Evolutionary conservation across 345 rosid genomes (phyloP).

Genomic region (Camelina neglecta): DNA sequence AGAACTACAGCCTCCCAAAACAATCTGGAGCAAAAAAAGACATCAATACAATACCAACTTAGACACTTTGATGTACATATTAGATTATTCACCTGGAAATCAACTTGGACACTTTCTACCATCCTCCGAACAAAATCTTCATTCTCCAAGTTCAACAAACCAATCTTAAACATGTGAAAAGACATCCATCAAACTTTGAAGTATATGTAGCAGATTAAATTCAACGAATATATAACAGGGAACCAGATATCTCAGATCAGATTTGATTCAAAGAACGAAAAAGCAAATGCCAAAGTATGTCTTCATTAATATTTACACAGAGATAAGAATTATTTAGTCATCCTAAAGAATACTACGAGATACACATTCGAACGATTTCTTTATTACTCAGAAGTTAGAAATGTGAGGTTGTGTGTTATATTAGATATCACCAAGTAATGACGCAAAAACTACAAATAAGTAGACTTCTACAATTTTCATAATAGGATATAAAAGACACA

Average conservation of each 20-base stretch:
- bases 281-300: slow-evolving; percentile 18
- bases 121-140: slow-evolving; percentile 75
- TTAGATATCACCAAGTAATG: not conserved
- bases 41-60: too few relatives aligned
- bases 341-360: not conserved
- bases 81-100: slow-evolving; percentile 70
- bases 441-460: not conserved
- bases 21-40: too few relatives aligned
- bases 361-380: not conserved
- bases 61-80: not conserved
- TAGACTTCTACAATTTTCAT: not conserved
- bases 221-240: not conserved
- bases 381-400: slow-evolving; percentile 8
- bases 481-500: not conserved
- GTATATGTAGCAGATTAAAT: slow-evolving; percentile 9
- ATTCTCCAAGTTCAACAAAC: slow-evolving; percentile 89
- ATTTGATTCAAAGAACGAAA: slow-evolving; percentile 1
- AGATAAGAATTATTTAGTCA: not conserved
- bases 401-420: not conserved
- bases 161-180: slow-evolving; percentile 58
- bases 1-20: too few relatives aligned
- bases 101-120: slow-evolving; percentile 59
- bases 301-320: not conserved
- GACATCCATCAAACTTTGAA: slow-evolving; percentile 12
- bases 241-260: slow-evolving; percentile 13